phyloP scores from a whole-genome alignment of 2,329 filamentous ascomycete species.

The Stagonosporopsis tanaceti region DNA sequence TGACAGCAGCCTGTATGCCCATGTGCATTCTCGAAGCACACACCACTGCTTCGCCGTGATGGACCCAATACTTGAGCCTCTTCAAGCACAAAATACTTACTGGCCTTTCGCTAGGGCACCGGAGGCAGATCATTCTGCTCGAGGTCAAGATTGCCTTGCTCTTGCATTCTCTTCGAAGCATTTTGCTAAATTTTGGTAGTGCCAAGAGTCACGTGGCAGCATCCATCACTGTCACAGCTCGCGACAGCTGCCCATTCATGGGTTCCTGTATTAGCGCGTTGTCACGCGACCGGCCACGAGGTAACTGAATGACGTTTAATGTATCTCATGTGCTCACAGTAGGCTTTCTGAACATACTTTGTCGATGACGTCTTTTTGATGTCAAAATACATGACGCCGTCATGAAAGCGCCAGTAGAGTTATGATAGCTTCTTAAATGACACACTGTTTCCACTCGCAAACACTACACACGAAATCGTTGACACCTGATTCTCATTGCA shows the following conservation, averaged over 20 bases:
- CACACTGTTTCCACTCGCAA: not conserved
- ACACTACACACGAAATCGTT: not conserved
- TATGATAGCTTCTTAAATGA: slow-evolving; percentile 1
- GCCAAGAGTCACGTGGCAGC: not conserved
- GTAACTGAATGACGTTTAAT: slow-evolving; percentile 7
- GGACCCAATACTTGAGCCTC: not conserved
- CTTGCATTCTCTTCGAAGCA: not conserved
- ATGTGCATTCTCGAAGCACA: not conserved
- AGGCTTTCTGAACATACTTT: not conserved
- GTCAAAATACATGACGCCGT: slow-evolving; percentile 16
- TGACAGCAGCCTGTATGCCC: not conserved
- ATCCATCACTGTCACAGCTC: not conserved
- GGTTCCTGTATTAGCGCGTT: not conserved
- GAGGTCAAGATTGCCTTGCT: not conserved
- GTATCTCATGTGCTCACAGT: slow-evolving; percentile 10
- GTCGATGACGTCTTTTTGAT: slow-evolving; percentile 15
- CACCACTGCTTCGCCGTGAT: not conserved
- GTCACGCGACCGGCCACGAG: slow-evolving; percentile 2
- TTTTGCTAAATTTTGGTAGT: not conserved
- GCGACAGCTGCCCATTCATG: not conserved
- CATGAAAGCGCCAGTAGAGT: slow-evolving; percentile 7
- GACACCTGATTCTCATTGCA: not conserved
- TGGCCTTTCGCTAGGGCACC: too few relatives aligned
- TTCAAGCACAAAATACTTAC: not conserved
- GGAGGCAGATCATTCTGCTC: not conserved